Evolutionary conservation across 129 eudicot species (phyloP).

Genomic region (Ambrosia artemisiifolia): DNA sequence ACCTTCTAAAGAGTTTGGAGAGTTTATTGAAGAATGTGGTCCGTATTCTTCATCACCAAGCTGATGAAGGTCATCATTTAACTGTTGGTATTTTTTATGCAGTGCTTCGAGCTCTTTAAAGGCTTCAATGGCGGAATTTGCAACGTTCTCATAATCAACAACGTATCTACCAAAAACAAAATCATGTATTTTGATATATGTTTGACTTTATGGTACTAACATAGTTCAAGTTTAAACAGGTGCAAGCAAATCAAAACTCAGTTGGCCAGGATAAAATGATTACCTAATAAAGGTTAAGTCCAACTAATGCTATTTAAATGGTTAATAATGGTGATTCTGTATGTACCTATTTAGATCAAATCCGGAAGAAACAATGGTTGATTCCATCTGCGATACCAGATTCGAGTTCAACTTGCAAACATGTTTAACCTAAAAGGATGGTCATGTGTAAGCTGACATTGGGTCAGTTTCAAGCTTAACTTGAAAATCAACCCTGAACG

Average conservation of each 20-base stretch:
- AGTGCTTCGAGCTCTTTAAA: conserved; percentile 45
- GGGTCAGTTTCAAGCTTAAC: no score
- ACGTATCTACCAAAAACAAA: conserved; percentile 28
- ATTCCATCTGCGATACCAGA: conserved; percentile 42
- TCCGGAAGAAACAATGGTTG: conserved; percentile 38
- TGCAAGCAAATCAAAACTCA: not conserved
- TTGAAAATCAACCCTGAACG: no score
- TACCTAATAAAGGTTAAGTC: not conserved
- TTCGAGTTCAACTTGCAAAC: no score
- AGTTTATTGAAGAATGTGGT: conserved; percentile 14
- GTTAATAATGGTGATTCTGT: not conserved
- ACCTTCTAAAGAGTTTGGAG: conserved; percentile 12
- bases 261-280: not conserved
- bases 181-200: not conserved
- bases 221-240: not conserved
- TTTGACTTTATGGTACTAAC: not conserved
- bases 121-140: conserved; percentile 41
- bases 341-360: conserved; percentile 48
- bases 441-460: no score
- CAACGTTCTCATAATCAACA: conserved; percentile 41
- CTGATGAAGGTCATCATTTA: conserved; percentile 29
- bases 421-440: no score
- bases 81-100: conserved; percentile 25
- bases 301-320: no score
- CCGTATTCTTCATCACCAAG: conserved; percentile 29